These are phyloP conservation scores for Skeletonema potamos DNA, from an alignment of 108 stramenopile species.

Conservation along the genomic window DNA sequence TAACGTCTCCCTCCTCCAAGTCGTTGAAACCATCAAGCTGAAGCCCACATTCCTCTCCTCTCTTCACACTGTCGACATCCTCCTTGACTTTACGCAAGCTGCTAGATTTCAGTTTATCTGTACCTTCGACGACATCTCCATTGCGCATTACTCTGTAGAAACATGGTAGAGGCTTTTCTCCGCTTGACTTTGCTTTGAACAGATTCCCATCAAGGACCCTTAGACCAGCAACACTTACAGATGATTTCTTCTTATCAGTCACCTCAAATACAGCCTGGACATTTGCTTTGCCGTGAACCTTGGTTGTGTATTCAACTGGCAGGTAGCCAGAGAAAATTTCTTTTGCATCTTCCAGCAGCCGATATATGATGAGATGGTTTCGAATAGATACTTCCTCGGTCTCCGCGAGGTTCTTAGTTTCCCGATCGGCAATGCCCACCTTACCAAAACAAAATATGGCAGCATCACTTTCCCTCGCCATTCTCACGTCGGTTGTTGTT, in stretches of 20 bases:
- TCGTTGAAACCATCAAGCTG: constrained; percentile 63
- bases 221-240: constrained; percentile 68
- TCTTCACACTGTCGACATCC: constrained; percentile 62
- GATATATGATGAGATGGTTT: constrained; percentile 75
- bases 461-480: constrained; percentile 84
- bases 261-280: constrained; percentile 80
- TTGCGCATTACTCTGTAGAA: constrained; percentile 71
- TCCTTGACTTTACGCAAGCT: constrained; percentile 78
- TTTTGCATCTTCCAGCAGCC: constrained; percentile 78
- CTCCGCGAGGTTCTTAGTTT: constrained; percentile 55
- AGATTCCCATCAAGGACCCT: constrained; percentile 64
- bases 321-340: constrained; percentile 60
- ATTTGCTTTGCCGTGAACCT: constrained; percentile 66
- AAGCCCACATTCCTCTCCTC: constrained; percentile 83
- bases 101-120: constrained; percentile 49
- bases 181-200: constrained; percentile 49
- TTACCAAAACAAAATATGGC: constrained; percentile 72
- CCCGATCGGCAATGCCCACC: constrained; percentile 58
- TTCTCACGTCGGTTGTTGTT: constrained; percentile 63
- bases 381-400: constrained; percentile 55
- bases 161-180: constrained; percentile 13
- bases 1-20: constrained; percentile 72
- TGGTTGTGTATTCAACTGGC: constrained; percentile 48
- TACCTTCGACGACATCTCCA: constrained; percentile 57
- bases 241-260: constrained; percentile 51